Base-by-base conservation (phyloP, 495 filamentous ascomycete species). In the Aspergillus baeticus region DNA sequence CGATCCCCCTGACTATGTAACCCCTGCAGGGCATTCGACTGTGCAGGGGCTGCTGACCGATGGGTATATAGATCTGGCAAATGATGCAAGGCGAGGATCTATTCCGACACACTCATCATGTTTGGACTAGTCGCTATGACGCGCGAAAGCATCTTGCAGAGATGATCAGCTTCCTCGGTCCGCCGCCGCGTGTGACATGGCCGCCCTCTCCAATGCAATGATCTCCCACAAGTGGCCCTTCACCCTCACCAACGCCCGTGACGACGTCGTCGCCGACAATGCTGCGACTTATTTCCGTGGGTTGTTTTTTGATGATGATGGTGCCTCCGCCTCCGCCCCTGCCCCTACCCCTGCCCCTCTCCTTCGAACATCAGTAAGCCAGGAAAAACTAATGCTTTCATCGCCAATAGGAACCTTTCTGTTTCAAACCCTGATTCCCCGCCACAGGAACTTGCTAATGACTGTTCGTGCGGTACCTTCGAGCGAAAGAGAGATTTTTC, bases 121-220 rank as follows among this genome's bases (percentile, higher is more conserved):
- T 22, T 26, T n/a, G n/a, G n/a, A 48, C 41, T 39, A 47, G 64
- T 17, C 37, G 41, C 22, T 73, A 63, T 44, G 58, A 62, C 45
- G 63, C 69, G 6, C 54, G 57, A 20, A 51, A 70, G 11, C 74
- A 77, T 62, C 60, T 77, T 3, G 69, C 71, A 7, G 66, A 72
- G 52, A 70, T 80, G n/a, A 66, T 77, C 33, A 69, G 64, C 6
- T 49, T 80, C 23, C 59, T 80, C 10, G 77, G 79, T 10, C 69
- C 51, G 5, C 76, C 76, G 8, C 75, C 74, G 3, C 46, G n/a
- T 36, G 8, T 61, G 69, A 10, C 42, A n/a, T n/a, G n/a, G n/a
- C n/a, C n/a, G n/a, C n/a, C n/a, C 69, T 43, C 54, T 67, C 38
- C 36, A 57, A 62, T 51, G 61, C 46, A 47, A 54, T 23, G 57